Percentiles rank a stretch among this genome's conserved stretches.
These are phyloP conservation scores for Daldinia decipiens DNA, from an alignment of 495 filamentous ascomycete genomes.

Conservation along the genomic window DNA sequence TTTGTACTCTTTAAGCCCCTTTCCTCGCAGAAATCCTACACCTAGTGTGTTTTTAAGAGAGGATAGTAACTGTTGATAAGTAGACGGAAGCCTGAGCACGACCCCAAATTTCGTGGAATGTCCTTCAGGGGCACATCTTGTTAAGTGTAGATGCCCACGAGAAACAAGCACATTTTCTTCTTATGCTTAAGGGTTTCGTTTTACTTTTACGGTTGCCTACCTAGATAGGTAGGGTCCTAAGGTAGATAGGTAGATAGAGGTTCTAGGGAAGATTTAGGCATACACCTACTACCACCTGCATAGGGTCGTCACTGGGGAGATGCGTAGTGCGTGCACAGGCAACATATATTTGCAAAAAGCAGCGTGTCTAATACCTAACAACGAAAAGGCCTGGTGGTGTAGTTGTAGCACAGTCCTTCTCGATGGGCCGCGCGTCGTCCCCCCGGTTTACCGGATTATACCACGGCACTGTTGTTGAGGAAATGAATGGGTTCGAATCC, in stretches of 20 bases:
- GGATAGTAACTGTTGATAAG: background rate
- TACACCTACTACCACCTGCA: background rate
- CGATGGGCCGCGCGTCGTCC: background rate
- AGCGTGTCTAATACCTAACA: background rate
- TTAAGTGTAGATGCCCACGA: no score
- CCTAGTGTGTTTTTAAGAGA: background rate
- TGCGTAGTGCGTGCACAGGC: background rate
- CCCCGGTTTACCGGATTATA: background rate
- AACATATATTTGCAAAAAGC: background rate
- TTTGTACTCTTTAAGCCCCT: background rate
- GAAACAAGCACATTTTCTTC: no score
- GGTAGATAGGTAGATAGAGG: background rate
- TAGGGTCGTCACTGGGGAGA: background rate
- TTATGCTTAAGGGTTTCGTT: no score
- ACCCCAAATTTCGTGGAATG: background rate
- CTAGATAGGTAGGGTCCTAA: no score
- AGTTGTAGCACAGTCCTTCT: background rate
- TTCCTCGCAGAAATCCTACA: background rate
- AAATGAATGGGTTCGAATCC: constrained; percentile 7
- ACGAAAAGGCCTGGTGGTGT: constrained; percentile 1
- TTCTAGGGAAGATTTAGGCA: background rate
- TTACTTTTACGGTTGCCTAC: no score
- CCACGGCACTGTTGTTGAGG: background rate
- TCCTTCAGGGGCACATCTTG: background rate
- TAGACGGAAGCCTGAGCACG: background rate